A percentile compares a stretch with the other conserved stretches of the same genome.
Evolutionary conservation across 2,329 filamentous ascomycete species (phyloP).

Genomic region (Colletotrichum musae): DNA sequence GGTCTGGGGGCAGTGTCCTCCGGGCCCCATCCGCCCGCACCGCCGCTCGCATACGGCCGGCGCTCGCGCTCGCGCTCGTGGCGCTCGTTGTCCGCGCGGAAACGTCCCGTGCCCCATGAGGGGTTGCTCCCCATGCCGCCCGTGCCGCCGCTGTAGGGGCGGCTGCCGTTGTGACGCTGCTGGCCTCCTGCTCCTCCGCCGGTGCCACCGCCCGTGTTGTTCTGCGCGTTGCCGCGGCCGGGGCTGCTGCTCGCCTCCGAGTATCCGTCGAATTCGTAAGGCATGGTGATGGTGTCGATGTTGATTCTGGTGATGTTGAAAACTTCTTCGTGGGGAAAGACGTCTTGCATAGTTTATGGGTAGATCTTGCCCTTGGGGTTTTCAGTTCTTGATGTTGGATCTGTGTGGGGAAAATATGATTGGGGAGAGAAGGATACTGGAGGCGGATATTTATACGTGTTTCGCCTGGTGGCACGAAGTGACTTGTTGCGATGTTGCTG

Average conservation of each 20-base stretch:
- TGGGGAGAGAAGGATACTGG: too few species aligned
- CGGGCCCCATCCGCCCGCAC: too few species aligned
- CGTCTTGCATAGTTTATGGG: too few species aligned
- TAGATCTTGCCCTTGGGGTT: too few species aligned
- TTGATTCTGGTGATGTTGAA: background rate
- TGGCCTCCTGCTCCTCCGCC: background rate
- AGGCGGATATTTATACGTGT: background rate
- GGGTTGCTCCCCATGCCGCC: background rate
- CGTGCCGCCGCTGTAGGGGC: too few species aligned
- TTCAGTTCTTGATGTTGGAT: too few species aligned
- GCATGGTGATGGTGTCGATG: background rate
- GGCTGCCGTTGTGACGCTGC: background rate
- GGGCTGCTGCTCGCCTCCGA: constrained; percentile 24
- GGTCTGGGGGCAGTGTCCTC: background rate
- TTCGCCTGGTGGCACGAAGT: constrained; percentile 7
- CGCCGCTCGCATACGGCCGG: background rate
- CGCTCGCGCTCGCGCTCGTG: background rate
- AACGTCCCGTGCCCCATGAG: constrained; percentile 7
- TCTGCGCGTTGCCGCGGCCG: constrained; percentile 4
- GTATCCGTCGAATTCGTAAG: constrained; percentile 34
- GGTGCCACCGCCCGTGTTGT: background rate
- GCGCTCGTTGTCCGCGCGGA: background rate
- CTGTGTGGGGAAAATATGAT: too few species aligned
- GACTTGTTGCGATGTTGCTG: background rate
- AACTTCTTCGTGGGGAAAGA: too few species aligned